Conservation (phyloP, 2,329 filamentous ascomycete species). For the Elsinoe necatrix region DNA sequence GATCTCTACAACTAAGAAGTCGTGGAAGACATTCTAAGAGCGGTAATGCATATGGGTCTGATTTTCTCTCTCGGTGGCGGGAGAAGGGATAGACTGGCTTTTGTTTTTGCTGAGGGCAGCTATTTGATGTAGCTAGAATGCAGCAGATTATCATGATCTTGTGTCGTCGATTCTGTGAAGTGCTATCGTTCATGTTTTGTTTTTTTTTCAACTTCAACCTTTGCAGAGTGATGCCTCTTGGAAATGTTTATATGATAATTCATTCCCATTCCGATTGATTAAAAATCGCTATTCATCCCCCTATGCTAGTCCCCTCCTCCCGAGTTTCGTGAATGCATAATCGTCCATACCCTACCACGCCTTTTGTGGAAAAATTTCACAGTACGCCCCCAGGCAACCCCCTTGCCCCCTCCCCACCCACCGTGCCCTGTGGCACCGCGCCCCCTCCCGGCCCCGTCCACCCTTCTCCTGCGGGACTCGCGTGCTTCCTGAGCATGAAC, state of each 20-base stretch:
- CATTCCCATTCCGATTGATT: too few species aligned
- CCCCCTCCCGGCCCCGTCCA: slow-evolving; percentile 18
- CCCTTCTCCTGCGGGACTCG: slow-evolving; percentile 43
- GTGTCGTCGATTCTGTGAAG: neutral
- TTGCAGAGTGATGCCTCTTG: neutral
- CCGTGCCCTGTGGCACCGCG: neutral
- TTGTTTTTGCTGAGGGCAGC: neutral
- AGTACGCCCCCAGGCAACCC: slow-evolving; percentile 20
- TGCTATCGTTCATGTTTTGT: too few species aligned
- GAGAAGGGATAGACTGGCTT: slow-evolving; percentile 2
- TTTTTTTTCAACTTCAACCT: too few species aligned
- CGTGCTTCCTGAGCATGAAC: slow-evolving; percentile 83
- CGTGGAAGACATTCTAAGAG: neutral
- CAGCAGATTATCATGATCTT: neutral
- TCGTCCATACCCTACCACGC: neutral
- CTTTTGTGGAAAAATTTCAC: slow-evolving; percentile 6
- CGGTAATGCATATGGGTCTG: slow-evolving; percentile 2
- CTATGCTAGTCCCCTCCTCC: neutral
- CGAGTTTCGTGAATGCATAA: neutral
- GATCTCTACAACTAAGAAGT: slow-evolving; percentile 81
- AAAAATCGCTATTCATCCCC: neutral
- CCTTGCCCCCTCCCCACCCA: slow-evolving; percentile 12
- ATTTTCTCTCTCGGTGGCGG: neutral
- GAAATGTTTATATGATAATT: too few species aligned
- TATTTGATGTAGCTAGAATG: slow-evolving; percentile 8